Evolutionary conservation across 805 yeast species (phyloP).

Genomic region (Ogataea kodamae): DNA sequence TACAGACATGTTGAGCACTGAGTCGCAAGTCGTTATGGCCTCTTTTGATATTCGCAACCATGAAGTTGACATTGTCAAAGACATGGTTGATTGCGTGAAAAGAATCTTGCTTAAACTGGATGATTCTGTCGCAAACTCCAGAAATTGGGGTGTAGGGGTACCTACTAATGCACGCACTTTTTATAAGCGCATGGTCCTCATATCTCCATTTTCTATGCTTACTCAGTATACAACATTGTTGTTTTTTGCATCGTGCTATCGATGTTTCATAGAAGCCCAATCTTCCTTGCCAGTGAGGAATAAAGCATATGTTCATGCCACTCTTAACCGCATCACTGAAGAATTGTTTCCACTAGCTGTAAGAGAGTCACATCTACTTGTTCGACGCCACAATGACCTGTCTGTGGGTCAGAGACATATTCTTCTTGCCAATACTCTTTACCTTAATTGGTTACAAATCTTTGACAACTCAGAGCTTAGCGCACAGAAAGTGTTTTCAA

Average conservation of each 20-base stretch:
- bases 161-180: too few species aligned
- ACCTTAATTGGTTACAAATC: conserved; percentile 11
- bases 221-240: conserved; percentile 9
- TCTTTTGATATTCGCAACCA: too few species aligned
- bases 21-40: too few species aligned
- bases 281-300: conserved; percentile 4
- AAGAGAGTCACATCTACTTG: conserved; percentile 7
- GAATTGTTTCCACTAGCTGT: conserved; percentile 7
- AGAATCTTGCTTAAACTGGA: too few species aligned
- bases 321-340: conserved; percentile 6
- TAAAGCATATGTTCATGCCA: not conserved
- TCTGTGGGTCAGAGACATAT: conserved; percentile 16
- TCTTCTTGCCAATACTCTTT: conserved; percentile 12
- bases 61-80: too few species aligned
- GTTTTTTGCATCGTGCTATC: conserved; percentile 9
- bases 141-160: too few species aligned
- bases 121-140: too few species aligned
- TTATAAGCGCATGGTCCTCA: not conserved
- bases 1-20: too few species aligned
- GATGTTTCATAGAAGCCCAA: conserved; percentile 6
- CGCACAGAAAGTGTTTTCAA: conserved; percentile 12
- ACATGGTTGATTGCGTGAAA: too few species aligned
- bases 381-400: conserved; percentile 8
- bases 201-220: conserved; percentile 2
- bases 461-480: conserved; percentile 13